Conservation (phyloP, 2,329 filamentous ascomycete species). For the Sporothrix pallida region DNA sequence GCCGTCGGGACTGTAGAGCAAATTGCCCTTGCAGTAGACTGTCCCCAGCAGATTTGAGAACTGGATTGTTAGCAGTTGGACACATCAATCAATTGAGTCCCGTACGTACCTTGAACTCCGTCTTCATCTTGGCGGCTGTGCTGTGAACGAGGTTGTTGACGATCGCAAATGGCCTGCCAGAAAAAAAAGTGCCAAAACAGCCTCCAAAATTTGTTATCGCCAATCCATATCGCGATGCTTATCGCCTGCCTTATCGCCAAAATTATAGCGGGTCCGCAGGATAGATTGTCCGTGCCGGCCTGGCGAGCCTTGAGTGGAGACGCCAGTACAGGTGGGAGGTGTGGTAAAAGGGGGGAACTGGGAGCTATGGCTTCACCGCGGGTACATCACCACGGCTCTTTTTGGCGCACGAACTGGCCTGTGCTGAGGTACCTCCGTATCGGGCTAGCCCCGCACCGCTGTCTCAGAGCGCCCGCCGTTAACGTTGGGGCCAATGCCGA, state of each 20-base stretch:
- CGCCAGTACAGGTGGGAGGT: too few species aligned
- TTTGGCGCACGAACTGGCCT: neutral
- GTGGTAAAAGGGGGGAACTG: neutral
- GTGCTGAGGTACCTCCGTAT: constrained; percentile 18
- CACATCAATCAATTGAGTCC: neutral
- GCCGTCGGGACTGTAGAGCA: constrained; percentile 95
- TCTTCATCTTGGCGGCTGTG: constrained; percentile 79
- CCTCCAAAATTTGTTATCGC: constrained; percentile 35
- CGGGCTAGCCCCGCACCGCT: constrained; percentile 26
- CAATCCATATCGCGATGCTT: constrained; percentile 31
- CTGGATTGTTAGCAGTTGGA: constrained; percentile 52
- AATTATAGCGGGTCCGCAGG: constrained; percentile 31
- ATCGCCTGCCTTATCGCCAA: constrained; percentile 25
- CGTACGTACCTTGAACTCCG: constrained; percentile 85
- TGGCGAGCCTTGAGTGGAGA: too few species aligned
- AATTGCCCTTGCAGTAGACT: constrained; percentile 96
- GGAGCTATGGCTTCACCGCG: neutral
- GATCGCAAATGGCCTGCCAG: constrained; percentile 25
- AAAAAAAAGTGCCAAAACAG: constrained; percentile 36
- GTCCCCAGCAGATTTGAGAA: constrained; percentile 98
- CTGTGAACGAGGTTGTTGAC: constrained; percentile 17
- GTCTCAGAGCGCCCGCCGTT: constrained; percentile 23
- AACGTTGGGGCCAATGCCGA: constrained; percentile 22
- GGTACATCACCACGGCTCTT: neutral
- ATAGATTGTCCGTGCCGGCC: constrained; percentile 29